Evolutionary conservation across 2,329 filamentous ascomycete species (phyloP).

Genomic region (Boeremia exigua): DNA sequence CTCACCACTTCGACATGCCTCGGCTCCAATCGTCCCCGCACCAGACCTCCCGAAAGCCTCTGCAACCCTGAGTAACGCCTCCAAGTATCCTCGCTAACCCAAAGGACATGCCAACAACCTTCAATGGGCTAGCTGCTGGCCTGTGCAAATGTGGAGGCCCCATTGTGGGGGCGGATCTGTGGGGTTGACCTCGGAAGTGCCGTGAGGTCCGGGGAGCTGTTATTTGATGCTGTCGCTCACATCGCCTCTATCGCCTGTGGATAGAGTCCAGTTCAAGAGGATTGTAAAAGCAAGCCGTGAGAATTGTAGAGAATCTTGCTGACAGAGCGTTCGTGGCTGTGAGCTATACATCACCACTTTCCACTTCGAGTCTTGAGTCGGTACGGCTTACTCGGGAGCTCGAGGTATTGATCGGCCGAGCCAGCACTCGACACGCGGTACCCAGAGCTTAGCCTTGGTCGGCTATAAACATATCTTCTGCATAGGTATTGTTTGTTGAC

Average conservation of each 20-base stretch:
- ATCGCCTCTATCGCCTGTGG: too few relatives aligned
- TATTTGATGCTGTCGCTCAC: background rate
- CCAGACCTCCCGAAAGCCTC: background rate
- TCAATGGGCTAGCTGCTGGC: background rate
- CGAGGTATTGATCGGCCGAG: slow-evolving; percentile 1
- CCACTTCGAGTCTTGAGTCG: background rate
- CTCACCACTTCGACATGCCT: background rate
- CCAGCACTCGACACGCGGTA: background rate
- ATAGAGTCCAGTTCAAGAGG: background rate
- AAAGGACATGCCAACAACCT: background rate
- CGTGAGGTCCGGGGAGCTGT: background rate
- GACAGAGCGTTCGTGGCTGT: background rate
- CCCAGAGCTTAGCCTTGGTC: slow-evolving; percentile 1
- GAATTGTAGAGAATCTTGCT: too few relatives aligned
- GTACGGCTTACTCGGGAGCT: slow-evolving; percentile 4
- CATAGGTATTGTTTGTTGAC: background rate
- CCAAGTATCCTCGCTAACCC: background rate
- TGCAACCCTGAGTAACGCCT: background rate
- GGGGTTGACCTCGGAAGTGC: background rate
- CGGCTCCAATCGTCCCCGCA: slow-evolving; percentile 5
- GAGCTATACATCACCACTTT: background rate
- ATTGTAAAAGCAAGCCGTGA: background rate
- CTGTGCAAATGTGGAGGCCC: background rate
- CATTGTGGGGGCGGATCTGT: background rate
- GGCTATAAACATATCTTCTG: background rate